phyloP scores from a whole-genome alignment of 805 yeast species.

The Wickerhamiella sorbophila region DNA sequence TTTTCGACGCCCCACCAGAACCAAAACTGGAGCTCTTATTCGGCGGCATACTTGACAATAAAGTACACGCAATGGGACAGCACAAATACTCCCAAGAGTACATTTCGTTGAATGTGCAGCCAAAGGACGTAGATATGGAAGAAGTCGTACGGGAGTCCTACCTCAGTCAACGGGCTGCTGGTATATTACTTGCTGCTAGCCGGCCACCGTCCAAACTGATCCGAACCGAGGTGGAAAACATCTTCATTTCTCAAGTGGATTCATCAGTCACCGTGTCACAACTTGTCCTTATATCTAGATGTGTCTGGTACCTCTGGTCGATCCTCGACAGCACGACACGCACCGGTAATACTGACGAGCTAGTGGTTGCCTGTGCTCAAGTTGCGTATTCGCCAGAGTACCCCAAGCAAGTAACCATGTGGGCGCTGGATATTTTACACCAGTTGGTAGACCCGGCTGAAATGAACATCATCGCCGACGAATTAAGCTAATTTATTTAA shows the following conservation, averaged over 20 bases:
- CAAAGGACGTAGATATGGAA: background rate
- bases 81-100: background rate
- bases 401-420: background rate
- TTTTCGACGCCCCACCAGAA: constrained; percentile 2
- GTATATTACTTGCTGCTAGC: background rate
- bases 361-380: constrained; percentile 1
- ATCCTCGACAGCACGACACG: background rate
- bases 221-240: background rate
- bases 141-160: background rate
- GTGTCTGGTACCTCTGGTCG: constrained; percentile 4
- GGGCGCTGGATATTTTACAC: constrained; percentile 2
- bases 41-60: constrained; percentile 8
- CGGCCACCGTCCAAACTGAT: background rate
- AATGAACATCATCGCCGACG: constrained; percentile 3
- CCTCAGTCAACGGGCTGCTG: background rate
- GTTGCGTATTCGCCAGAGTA: background rate
- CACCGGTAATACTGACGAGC: constrained; percentile 1
- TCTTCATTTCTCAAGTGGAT: constrained; percentile 2
- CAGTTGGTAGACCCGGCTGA: constrained; percentile 2
- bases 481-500: background rate
- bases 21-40: constrained; percentile 12
- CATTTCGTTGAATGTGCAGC: background rate
- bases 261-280: background rate
- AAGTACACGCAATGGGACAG: constrained; percentile 6
- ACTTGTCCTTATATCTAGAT: constrained; percentile 1